Conservation (phyloP, 805 yeast species). For the Yueomyces sinensis region DNA sequence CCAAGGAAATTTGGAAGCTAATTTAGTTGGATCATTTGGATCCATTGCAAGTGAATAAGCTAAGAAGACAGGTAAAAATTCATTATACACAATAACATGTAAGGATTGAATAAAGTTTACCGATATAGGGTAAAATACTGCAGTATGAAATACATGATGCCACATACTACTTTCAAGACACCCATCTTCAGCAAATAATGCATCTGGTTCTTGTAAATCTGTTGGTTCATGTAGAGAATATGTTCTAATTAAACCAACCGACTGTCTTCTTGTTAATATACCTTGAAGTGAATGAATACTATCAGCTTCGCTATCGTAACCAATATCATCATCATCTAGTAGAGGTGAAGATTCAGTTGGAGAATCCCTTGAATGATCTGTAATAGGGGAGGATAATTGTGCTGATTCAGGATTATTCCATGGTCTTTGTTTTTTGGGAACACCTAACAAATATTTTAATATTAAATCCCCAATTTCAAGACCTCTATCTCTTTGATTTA, state of each 20-base stretch:
- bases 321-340: constrained; percentile 4
- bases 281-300: constrained; percentile 16
- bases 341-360: constrained; percentile 7
- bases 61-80: constrained; percentile 42
- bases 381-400: too few relatives aligned
- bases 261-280: constrained; percentile 22
- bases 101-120: constrained; percentile 33
- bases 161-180: constrained; percentile 11
- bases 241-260: constrained; percentile 21
- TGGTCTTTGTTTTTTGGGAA: constrained; percentile 14
- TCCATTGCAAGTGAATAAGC: constrained; percentile 25
- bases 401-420: constrained; percentile 9
- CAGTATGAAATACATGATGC: constrained; percentile 19
- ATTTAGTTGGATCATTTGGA: constrained; percentile 11
- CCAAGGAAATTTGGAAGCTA: constrained; percentile 33
- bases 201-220: constrained; percentile 11
- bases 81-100: constrained; percentile 36
- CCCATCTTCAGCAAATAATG: constrained; percentile 7
- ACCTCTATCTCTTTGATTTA: constrained; percentile 31
- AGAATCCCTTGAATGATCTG: neutral
- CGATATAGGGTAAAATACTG: constrained; percentile 24
- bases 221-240: constrained; percentile 21
- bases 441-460: constrained; percentile 7
- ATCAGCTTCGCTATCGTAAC: constrained; percentile 9
- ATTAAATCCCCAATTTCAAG: constrained; percentile 31